A percentile compares a stretch with the other conserved stretches of the same genome.
These are phyloP conservation scores for Globisporangium takayamanum DNA, from an alignment of 352 stramenopile species.

Conservation along the genomic window DNA sequence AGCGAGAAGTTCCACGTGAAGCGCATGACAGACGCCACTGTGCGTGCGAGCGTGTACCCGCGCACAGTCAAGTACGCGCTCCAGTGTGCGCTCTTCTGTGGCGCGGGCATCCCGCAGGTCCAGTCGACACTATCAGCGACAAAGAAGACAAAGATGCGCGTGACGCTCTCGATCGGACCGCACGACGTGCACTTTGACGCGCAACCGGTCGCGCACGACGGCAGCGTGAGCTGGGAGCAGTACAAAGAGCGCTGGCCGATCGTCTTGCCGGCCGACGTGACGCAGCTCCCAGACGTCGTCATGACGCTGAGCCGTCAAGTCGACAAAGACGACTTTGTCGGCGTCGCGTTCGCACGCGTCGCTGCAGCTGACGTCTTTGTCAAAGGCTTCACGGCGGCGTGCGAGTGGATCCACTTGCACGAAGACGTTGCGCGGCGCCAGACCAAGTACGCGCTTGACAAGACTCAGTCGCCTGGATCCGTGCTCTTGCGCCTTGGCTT, in stretches of 20 bases:
- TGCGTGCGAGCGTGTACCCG: conserved; percentile 17
- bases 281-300: conserved; percentile 59
- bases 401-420: conserved; percentile 47
- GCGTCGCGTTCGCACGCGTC: conserved; percentile 50
- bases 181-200: conserved; percentile 48
- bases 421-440: conserved; percentile 59
- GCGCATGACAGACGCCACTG: conserved; percentile 26
- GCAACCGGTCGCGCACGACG: conserved; percentile 37
- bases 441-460: conserved; percentile 47
- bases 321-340: conserved; percentile 53
- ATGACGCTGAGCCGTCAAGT: conserved; percentile 55
- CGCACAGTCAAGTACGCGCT: conserved; percentile 65
- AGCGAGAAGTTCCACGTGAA: conserved; percentile 58
- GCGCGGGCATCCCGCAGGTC: conserved; percentile 38
- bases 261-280: conserved; percentile 55
- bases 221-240: conserved; percentile 40
- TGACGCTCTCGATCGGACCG: conserved; percentile 37
- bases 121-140: conserved; percentile 3
- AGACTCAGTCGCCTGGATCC: conserved; percentile 37
- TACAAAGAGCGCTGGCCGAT: conserved; percentile 44
- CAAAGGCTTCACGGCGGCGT: conserved; percentile 33
- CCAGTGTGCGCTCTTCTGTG: conserved; percentile 51
- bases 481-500: conserved; percentile 57
- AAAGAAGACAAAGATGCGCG: conserved; percentile 30
- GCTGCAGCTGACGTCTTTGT: conserved; percentile 30